Conservation (phyloP, 139 green algal species). For the Chlorella sp. region DNA sequence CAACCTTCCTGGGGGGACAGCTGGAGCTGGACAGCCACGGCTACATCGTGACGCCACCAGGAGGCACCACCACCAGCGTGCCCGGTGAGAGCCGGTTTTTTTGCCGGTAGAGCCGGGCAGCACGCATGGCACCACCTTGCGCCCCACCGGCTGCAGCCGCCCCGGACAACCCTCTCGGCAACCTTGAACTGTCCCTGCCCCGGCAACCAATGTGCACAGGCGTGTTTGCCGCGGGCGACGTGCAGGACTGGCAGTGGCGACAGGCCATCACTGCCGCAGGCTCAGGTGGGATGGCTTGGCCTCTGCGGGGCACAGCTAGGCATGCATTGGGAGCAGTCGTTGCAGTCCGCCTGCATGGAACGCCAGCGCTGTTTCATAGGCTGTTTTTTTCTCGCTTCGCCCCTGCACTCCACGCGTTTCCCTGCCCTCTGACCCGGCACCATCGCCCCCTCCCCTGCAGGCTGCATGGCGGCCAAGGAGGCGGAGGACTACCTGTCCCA, state of each 20-base stretch:
- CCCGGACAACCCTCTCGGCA: too few relatives aligned
- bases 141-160: too few relatives aligned
- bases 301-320: too few relatives aligned
- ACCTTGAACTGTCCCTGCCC: too few relatives aligned
- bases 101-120: too few relatives aligned
- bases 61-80: constrained; percentile 65
- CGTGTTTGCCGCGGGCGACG: constrained; percentile 79
- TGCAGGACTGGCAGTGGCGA: constrained; percentile 81
- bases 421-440: background rate
- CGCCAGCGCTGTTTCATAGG: too few relatives aligned
- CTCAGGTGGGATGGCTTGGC: constrained; percentile 48
- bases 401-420: background rate
- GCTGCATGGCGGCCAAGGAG: constrained; percentile 76
- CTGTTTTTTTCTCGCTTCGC: too few relatives aligned
- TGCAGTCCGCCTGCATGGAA: too few relatives aligned
- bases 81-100: constrained; percentile 20
- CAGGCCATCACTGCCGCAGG: constrained; percentile 80
- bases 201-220: constrained; percentile 10
- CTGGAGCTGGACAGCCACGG: constrained; percentile 70
- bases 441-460: constrained; percentile 4
- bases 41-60: constrained; percentile 77
- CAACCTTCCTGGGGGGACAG: constrained; percentile 69
- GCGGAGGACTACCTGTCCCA: constrained; percentile 65
- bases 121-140: too few relatives aligned
- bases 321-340: too few relatives aligned